Evolutionary conservation across 2,329 filamentous ascomycete species (phyloP).

Genomic region (Anthostomella pinea): DNA sequence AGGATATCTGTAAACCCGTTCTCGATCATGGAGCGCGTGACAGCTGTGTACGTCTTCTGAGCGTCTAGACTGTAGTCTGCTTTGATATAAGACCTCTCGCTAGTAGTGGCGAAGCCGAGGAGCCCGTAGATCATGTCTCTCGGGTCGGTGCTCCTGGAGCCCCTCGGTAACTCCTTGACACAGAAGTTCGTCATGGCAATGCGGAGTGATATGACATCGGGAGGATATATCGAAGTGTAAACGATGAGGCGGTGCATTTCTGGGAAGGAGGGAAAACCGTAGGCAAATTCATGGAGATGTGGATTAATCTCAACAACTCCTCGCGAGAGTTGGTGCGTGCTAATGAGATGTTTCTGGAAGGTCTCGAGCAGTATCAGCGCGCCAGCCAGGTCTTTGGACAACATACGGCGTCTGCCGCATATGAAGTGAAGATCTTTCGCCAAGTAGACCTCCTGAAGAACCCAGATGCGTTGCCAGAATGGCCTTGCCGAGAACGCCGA

Average conservation of each 20-base stretch:
- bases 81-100: constrained; percentile 7
- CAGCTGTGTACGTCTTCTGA: constrained; percentile 1
- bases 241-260: constrained; percentile 12
- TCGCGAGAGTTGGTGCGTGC: not conserved
- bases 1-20: constrained; percentile 14
- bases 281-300: constrained; percentile 3
- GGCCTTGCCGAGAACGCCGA: constrained; percentile 4
- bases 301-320: not conserved
- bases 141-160: constrained; percentile 9
- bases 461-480: constrained; percentile 13
- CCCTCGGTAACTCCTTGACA: constrained; percentile 11
- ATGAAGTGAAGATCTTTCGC: constrained; percentile 8
- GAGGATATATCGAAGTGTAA: constrained; percentile 11
- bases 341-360: constrained; percentile 8
- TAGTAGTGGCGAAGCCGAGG: constrained; percentile 9
- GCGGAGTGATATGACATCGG: constrained; percentile 7
- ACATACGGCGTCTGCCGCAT: constrained; percentile 5
- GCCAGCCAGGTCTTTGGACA: constrained; percentile 4
- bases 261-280: constrained; percentile 2
- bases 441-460: constrained; percentile 12
- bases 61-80: constrained; percentile 10
- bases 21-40: constrained; percentile 5
- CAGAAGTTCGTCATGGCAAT: constrained; percentile 17
- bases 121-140: constrained; percentile 14
- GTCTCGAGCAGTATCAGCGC: constrained; percentile 10